These are phyloP conservation scores for Mycena crocata DNA, from an alignment of 768 basidiomycete species.

Conservation along the genomic window DNA sequence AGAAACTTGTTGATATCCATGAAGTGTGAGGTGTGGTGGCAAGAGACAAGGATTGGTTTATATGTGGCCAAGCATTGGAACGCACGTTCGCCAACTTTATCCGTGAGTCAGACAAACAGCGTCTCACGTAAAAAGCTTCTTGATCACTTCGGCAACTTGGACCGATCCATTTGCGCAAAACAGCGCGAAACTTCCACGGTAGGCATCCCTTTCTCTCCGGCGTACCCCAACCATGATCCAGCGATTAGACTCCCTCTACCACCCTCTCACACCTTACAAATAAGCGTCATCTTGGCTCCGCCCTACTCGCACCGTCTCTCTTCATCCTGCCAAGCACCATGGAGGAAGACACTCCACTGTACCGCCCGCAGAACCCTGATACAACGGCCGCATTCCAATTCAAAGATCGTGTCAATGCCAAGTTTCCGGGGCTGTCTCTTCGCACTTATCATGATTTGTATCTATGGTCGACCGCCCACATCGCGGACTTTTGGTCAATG, in stretches of 20 bases:
- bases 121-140: too few relatives aligned
- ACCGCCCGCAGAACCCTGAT: slow-evolving; percentile 54
- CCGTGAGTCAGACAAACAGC: not conserved
- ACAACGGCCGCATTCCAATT: slow-evolving; percentile 62
- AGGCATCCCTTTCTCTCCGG: too few relatives aligned
- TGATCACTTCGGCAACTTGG: too few relatives aligned
- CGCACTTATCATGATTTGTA: slow-evolving; percentile 73
- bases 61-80: not conserved
- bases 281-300: not conserved
- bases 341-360: slow-evolving; percentile 48
- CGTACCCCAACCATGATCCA: too few relatives aligned
- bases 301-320: too few relatives aligned
- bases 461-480: slow-evolving; percentile 69
- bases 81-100: not conserved
- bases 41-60: slow-evolving; percentile 26
- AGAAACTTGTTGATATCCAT: slow-evolving; percentile 75
- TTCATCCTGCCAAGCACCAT: slow-evolving; percentile 20
- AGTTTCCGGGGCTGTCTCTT: slow-evolving; percentile 56
- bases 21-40: slow-evolving; percentile 21
- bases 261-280: not conserved
- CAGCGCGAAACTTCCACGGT: too few relatives aligned
- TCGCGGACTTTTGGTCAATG: slow-evolving; percentile 74
- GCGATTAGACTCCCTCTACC: too few relatives aligned
- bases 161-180: too few relatives aligned
- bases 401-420: slow-evolving; percentile 61